These are phyloP conservation scores for Dendryphion nanum DNA, from an alignment of 2,329 filamentous ascomycete species.

Conservation along the genomic window DNA sequence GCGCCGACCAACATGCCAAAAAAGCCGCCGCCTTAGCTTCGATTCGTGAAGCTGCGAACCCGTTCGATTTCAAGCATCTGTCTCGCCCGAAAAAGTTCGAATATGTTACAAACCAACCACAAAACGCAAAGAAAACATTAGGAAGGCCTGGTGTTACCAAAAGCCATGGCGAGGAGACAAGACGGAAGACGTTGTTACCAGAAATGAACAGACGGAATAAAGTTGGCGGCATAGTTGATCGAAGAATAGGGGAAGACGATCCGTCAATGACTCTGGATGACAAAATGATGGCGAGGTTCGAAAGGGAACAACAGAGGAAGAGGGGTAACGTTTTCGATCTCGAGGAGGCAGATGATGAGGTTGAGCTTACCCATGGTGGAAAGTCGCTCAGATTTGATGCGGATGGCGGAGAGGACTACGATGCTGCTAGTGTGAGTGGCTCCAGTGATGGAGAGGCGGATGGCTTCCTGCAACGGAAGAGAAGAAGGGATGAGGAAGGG, in stretches of 20 bases:
- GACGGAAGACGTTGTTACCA: conserved; percentile 78
- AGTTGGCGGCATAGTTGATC: conserved; percentile 86
- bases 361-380: conserved; percentile 80
- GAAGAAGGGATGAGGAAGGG: conserved; percentile 48
- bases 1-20: conserved; percentile 71
- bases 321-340: conserved; percentile 87
- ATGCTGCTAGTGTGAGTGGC: conserved; percentile 68
- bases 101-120: conserved; percentile 65
- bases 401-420: conserved; percentile 67
- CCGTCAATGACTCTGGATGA: conserved; percentile 92
- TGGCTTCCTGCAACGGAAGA: conserved; percentile 42
- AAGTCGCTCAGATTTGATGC: conserved; percentile 66
- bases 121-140: conserved; percentile 56
- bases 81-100: conserved; percentile 80
- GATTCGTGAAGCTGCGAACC: conserved; percentile 96
- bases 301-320: conserved; percentile 79
- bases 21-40: conserved; percentile 74
- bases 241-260: conserved; percentile 94
- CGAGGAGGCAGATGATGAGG: conserved; percentile 74
- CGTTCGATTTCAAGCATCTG: conserved; percentile 87
- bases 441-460: conserved; percentile 41
- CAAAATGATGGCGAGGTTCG: conserved; percentile 86
- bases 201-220: conserved; percentile 90
- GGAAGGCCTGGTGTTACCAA: conserved; percentile 82
- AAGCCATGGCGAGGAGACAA: conserved; percentile 81